These are phyloP conservation scores for Eucommia ulmoides DNA, from an alignment of 257 asterid genomes.

Conservation along the genomic window DNA sequence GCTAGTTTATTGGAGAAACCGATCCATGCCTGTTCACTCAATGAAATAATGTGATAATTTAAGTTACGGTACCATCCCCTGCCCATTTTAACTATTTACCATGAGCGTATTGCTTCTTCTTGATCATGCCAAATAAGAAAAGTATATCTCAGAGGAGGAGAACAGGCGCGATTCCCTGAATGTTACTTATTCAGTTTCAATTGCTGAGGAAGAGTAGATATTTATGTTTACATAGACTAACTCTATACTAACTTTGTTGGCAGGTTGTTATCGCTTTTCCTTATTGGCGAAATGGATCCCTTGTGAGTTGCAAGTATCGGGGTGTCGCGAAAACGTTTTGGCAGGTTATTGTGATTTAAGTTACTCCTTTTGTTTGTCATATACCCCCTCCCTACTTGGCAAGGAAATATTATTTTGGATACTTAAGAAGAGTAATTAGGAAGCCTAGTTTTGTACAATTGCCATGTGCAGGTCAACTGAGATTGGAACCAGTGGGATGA, in stretches of 20 bases:
- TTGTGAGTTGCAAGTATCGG: conserved; percentile 90
- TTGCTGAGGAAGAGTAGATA: no score
- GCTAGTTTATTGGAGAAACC: no score
- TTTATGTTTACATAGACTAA: conserved; percentile 1
- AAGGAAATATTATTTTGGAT: background rate
- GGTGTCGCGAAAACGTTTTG: conserved; percentile 54
- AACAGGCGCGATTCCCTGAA: no score
- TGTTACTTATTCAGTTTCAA: no score
- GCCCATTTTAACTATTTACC: no score
- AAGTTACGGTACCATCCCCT: no score
- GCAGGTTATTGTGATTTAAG: conserved; percentile 40
- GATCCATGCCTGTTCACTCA: no score
- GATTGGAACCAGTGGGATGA: background rate
- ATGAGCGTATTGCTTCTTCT: no score
- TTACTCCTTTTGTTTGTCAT: background rate
- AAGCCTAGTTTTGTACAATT: background rate
- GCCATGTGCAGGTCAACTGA: background rate
- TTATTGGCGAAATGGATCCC: conserved; percentile 53
- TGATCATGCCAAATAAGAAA: no score
- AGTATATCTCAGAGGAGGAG: no score
- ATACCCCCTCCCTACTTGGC: conserved; percentile 4
- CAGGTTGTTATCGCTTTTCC: conserved; percentile 84
- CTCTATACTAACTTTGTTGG: conserved; percentile 5
- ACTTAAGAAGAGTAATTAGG: background rate
- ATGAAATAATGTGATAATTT: no score